Conservation (phyloP, 768 basidiomycete genomes). For the Phallus indusiatus region DNA sequence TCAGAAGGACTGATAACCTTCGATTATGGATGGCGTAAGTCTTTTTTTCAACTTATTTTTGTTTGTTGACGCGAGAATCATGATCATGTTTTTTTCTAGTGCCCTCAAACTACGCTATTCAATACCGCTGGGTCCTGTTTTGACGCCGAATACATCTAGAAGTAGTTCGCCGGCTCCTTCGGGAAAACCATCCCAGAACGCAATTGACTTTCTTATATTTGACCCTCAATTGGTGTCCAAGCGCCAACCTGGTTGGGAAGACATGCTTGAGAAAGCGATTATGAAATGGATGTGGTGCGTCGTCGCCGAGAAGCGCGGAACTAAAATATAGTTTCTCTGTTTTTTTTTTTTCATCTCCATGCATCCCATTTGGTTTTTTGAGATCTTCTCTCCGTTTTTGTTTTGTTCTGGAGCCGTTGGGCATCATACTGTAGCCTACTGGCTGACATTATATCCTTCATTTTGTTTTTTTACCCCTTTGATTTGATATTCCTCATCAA, state of each 20-base stretch:
- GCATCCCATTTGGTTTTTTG: too few relatives aligned
- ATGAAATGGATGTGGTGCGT: conserved; percentile 59
- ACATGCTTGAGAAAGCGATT: conserved; percentile 60
- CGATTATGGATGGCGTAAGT: conserved; percentile 78
- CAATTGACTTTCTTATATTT: conserved; percentile 48
- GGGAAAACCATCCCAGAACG: conserved; percentile 14
- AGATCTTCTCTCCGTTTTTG: too few relatives aligned
- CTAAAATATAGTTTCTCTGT: neutral
- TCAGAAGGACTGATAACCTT: conserved; percentile 78
- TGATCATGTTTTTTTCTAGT: conserved; percentile 19
- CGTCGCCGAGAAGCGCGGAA: conserved; percentile 48
- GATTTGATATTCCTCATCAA: too few relatives aligned
- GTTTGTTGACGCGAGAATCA: too few relatives aligned
- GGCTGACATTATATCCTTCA: too few relatives aligned
- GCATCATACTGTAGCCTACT: too few relatives aligned
- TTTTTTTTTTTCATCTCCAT: neutral
- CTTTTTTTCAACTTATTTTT: neutral
- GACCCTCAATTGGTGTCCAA: conserved; percentile 67
- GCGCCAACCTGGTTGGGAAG: conserved; percentile 71
- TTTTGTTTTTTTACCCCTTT: too few relatives aligned
- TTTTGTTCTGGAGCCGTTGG: too few relatives aligned
- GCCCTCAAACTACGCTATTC: conserved; percentile 79
- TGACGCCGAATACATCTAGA: conserved; percentile 14
- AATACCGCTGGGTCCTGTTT: conserved; percentile 45
- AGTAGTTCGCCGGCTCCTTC: conserved; percentile 15